A percentile compares a stretch with the other conserved stretches of the same genome.
Conservation (phyloP, 331 rosid genomes). For the Quercus phellos region DNA sequence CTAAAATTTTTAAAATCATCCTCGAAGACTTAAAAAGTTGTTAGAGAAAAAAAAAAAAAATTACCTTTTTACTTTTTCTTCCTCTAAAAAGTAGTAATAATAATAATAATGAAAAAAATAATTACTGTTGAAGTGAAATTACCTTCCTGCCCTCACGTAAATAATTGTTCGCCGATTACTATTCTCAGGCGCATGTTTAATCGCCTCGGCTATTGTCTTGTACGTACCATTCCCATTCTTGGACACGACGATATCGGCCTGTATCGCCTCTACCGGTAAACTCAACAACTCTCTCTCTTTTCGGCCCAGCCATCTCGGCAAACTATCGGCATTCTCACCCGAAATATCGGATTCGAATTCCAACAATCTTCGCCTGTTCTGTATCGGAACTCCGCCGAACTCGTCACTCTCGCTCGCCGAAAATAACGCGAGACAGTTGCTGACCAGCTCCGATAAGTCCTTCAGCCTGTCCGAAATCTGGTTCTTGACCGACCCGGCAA, state of each 20-base stretch:
- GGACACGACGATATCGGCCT: slow-evolving; percentile 68
- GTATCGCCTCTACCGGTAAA: slow-evolving; percentile 44
- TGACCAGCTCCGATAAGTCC: slow-evolving; percentile 64
- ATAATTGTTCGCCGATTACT: slow-evolving; percentile 49
- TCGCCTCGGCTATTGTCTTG: slow-evolving; percentile 66
- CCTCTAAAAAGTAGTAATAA: no score
- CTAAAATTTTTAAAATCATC: no score
- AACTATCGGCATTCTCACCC: slow-evolving; percentile 29
- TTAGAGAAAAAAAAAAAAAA: neutral
- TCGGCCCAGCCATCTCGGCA: slow-evolving; percentile 62
- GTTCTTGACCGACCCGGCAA: slow-evolving; percentile 46
- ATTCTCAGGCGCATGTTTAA: slow-evolving; percentile 62
- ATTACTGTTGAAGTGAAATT: slow-evolving; percentile 5
- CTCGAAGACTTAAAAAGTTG: slow-evolving; percentile 6
- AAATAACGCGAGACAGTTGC: slow-evolving; percentile 78
- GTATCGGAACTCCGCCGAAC: slow-evolving; percentile 72
- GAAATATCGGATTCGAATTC: slow-evolving; percentile 4
- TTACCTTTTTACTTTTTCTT: neutral
- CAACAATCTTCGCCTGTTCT: slow-evolving; percentile 60
- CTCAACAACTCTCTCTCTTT: slow-evolving; percentile 58
- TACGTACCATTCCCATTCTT: slow-evolving; percentile 59
- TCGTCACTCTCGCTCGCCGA: slow-evolving; percentile 34
- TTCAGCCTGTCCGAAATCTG: slow-evolving; percentile 36
- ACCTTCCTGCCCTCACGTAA: slow-evolving; percentile 92
- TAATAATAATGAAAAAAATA: neutral